phyloP scores from a whole-genome alignment of 345 rosid genomes.

The Gossypium stocksii region DNA sequence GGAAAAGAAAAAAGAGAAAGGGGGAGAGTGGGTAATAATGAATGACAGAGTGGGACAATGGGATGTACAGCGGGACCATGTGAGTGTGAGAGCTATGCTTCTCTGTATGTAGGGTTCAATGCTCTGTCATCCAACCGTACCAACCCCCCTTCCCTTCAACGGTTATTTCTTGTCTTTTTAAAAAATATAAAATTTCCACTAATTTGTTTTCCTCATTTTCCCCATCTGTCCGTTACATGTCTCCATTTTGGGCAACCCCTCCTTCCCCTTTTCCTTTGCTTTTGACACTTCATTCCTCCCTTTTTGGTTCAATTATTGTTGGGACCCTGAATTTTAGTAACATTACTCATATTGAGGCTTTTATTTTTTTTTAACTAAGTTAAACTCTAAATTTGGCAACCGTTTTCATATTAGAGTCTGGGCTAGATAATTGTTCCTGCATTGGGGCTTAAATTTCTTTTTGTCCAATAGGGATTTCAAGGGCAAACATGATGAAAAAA shows the following conservation, averaged over 20 bases:
- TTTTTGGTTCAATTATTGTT: no score
- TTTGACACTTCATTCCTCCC: no score
- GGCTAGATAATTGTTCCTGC: fast-evolving
- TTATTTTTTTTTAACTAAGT: no score
- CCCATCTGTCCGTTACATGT: not conserved
- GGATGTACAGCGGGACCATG: slow-evolving; percentile 49
- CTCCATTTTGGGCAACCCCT: not conserved
- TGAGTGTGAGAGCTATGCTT: slow-evolving; percentile 37
- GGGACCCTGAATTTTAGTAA: no score
- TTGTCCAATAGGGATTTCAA: no score
- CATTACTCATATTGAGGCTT: no score
- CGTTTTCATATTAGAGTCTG: fast-evolving
- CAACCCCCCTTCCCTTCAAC: slow-evolving; percentile 29
- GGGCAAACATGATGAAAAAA: no score
- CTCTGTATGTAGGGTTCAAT: slow-evolving; percentile 20
- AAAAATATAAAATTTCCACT: no score
- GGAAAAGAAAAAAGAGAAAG: not conserved
- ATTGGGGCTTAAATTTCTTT: no score
- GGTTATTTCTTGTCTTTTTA: slow-evolving; percentile 43
- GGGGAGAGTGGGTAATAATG: not conserved
- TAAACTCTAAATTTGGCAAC: fast-evolving
- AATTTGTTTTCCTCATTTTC: not conserved
- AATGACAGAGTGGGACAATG: not conserved
- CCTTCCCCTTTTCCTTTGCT: no score
- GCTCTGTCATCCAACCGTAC: slow-evolving; percentile 27